Base-by-base conservation (phyloP, 1,284 basidiomycete genomes). In the Mycosarcoma maydis region DNA sequence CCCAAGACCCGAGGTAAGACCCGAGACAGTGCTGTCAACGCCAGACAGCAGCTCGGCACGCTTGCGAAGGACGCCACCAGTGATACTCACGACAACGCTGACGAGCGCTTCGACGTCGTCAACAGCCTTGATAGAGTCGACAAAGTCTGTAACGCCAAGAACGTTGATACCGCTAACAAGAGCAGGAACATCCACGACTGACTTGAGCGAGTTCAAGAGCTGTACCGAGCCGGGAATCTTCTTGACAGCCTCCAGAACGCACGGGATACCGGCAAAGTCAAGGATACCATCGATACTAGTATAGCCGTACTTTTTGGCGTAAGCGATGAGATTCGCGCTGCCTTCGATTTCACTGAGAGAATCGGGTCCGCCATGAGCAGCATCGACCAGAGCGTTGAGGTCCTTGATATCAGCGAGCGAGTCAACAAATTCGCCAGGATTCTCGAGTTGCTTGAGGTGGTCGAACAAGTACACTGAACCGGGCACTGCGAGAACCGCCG, bases 161-260 rank as follows among this genome's bases (percentile, higher is more conserved):
- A 49, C 52, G 38, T 50, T 32, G 20, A 62, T 20, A n/a, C 59
- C 59, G 17, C 40, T 45, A 14, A 62, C 52, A 6, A 62, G 30
- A n/a, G 52, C 47, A 3, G 37, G 20, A 6, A 62, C 59, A n/a
- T 62, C 59, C 19, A 27, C 39, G 20, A 62, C 43, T 33, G 46
- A 27, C 47, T 55, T 62, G 42, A 62, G n/a, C 38, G 52, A 37
- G n/a, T 36, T 13, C 14, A 62, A 30, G n/a, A 62, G 38, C 39
- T 46, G 13, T 6, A 62, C 47, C 19, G 59, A 62, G 30, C 26
- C 42, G 6, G 59, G 34, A 4, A 62, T 40, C 6, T 30, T 36
- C 4, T 45, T 11, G 27, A 62, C 23, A 5, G 59, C 22, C 9
- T 32, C 14, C 27, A 62, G 59, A 33, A 62, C 52, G 16, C 1